Evolutionary conservation across 1,139 yeast species (phyloP), one percentile per base, ranked within the genome.

Genomic region (Blastobotrys proliferans): DNA sequence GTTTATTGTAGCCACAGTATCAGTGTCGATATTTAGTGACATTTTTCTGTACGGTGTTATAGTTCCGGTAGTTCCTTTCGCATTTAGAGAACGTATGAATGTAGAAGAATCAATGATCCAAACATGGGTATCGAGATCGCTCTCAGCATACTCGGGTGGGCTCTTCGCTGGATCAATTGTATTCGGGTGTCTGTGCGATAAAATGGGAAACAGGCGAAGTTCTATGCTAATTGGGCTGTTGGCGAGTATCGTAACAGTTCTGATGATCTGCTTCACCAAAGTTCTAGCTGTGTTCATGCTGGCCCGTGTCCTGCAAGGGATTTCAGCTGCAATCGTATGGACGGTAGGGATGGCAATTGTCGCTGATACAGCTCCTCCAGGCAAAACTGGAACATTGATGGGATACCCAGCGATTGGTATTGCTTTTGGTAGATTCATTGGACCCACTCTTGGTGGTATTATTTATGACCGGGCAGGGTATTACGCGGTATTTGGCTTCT

Each of bases 401-500:
- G 56, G 64, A 13, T 63, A 53, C 40, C 62, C 66, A 1, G 64
- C 63, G 13, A 45, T 60, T 25, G 66, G 61, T 5, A 49, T 61
- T 46, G 52, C 62, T 6, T 22, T 62, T 21, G 68, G 66, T 3
- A 51, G 54, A 11, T 56, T 64, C 19, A 28, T 61, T n/a, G 68
- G 68, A 4, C 69, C 69, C 2, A 44, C 63, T n/a, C 36, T 65
- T 6, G 69, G 69, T 6, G 69, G 69, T 5, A 47, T 62, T 13
- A 53, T 63, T 5, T 65, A 62, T 38, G 60, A 58, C n/a, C 44
- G 43, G 14, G 58, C 56, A 1, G 69, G 69, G 3, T 65, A 64
- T 44, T 55, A 61, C 38, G 50, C 65, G 1, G 67, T 64, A 6
- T 64, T 57, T 42, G 58, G 54, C 33, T 49, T 64, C n/a, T 57